Evolutionary conservation across 768 basidiomycete species (phyloP), one percentile per base, ranked within the genome.

Genomic region (Phaeotremella skinneri): DNA sequence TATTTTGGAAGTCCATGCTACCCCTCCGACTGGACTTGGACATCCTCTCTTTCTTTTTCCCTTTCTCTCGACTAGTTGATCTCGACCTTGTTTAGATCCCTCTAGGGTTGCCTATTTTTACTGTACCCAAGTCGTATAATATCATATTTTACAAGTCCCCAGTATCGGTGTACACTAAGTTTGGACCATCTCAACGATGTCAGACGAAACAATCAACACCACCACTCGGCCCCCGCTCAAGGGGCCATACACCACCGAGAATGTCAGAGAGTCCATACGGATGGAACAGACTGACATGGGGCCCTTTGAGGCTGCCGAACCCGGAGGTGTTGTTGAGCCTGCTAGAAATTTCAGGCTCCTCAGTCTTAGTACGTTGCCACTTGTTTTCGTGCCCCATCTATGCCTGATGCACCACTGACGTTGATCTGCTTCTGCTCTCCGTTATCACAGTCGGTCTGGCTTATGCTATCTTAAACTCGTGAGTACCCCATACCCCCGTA

Each of bases 401-500:
- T 27, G 34, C 20, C 23, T 5, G 3, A 17, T 23, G 5, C 32
- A 21, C 37, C 23, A 27, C 11, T 2, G 48, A 21, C 27, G 50
- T 11, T 34, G 25, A 5, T 34, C 21, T 4, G 20, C 27, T 30
- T 16, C 2, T 25, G 47, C 4, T 9, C 20, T 14, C 26, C n/a
- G 30, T 21, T 14, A 13, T 30, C 32, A 26, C 42, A 70, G 66
- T 70, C 32, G 69, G 69, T 39, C 31, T 70, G 50, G 69, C 69
- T 25, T 70, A 70, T 58, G 69, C 69, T 17, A 62, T 70, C 45
- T 51, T 67, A 20, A 70, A 70, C 49, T 70, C 69, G 63, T 60
- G 26, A 52, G 61, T 58, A 17, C 25, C 13, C n/a, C n/a, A n/a
- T n/a, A n/a, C n/a, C n/a, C n/a, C n/a, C n/a, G n/a, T n/a, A n/a